Percentiles rank a stretch among this genome's conserved stretches.
These are phyloP conservation scores for Nothophaeocryptopus gaeumannii DNA, from an alignment of 2,329 filamentous ascomycete species.

Conservation along the genomic window DNA sequence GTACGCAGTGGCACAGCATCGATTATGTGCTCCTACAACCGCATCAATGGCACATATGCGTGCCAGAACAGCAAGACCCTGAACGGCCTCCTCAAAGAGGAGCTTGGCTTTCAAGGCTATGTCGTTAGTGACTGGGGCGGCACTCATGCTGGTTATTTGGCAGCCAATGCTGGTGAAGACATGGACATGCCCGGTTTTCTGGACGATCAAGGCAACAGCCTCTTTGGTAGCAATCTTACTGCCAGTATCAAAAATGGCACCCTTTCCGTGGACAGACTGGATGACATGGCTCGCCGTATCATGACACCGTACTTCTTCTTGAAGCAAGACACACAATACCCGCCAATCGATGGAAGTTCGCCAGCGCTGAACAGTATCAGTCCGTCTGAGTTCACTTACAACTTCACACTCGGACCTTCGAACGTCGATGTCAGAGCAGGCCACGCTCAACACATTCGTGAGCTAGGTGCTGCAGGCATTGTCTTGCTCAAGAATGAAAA, in stretches of 20 bases:
- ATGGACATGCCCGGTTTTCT: slow-evolving; percentile 54
- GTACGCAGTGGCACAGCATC: slow-evolving; percentile 29
- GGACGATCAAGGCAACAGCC: slow-evolving; percentile 10
- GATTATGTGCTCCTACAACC: slow-evolving; percentile 46
- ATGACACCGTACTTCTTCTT: slow-evolving; percentile 56
- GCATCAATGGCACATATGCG: slow-evolving; percentile 65
- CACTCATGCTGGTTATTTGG: slow-evolving; percentile 55
- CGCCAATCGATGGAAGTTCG: slow-evolving; percentile 36
- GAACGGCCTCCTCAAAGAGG: slow-evolving; percentile 68
- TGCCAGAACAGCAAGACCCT: slow-evolving; percentile 62
- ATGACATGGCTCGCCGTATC: slow-evolving; percentile 56
- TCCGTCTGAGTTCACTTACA: slow-evolving; percentile 24
- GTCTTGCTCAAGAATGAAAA: slow-evolving; percentile 51
- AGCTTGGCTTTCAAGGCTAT: slow-evolving; percentile 68
- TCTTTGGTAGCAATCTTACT: slow-evolving; percentile 37
- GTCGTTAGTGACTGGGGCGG: slow-evolving; percentile 64
- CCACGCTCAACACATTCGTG: slow-evolving; percentile 38
- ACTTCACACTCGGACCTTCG: slow-evolving; percentile 33
- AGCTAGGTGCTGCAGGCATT: slow-evolving; percentile 41
- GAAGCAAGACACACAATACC: slow-evolving; percentile 51
- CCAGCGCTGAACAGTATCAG: slow-evolving; percentile 18
- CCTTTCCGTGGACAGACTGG: slow-evolving; percentile 52
- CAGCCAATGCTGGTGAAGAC: slow-evolving; percentile 14
- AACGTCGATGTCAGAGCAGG: slow-evolving; percentile 39
- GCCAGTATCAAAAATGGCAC: slow-evolving; percentile 55